phyloP scores from a whole-genome alignment of 2,329 filamentous ascomycete genomes.

The Tolypocladium ovalisporum region DNA sequence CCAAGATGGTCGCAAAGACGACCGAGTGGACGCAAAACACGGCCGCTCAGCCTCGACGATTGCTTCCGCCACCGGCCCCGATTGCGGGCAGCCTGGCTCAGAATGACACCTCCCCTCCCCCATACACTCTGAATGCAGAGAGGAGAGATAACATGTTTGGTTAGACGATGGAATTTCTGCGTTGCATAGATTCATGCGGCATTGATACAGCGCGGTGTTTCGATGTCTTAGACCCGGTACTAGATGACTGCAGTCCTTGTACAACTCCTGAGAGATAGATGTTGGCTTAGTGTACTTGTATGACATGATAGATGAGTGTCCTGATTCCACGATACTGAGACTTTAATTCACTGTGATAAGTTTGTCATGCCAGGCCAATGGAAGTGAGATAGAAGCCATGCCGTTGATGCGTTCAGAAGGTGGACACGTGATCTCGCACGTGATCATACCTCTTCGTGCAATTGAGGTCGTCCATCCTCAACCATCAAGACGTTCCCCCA shows the following conservation, averaged over 20 bases:
- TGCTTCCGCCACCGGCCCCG: slow-evolving; percentile 2
- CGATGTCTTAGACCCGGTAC: background rate
- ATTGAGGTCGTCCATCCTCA: slow-evolving; percentile 7
- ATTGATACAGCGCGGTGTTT: slow-evolving; percentile 1
- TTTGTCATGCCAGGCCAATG: background rate
- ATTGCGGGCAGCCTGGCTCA: slow-evolving; percentile 2
- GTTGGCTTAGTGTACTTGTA: background rate
- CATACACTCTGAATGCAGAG: slow-evolving; percentile 6
- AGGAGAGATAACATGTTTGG: slow-evolving; percentile 6
- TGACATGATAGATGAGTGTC: background rate
- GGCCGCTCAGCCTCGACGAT: background rate
- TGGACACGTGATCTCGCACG: slow-evolving; percentile 4
- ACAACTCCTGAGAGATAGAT: background rate
- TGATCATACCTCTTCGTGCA: background rate
- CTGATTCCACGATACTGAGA: background rate
- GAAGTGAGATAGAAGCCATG: background rate
- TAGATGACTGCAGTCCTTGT: background rate
- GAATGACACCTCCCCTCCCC: slow-evolving; percentile 11
- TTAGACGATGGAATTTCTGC: background rate
- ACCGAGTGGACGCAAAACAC: slow-evolving; percentile 19
- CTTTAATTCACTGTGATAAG: no score
- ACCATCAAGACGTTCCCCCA: slow-evolving; percentile 14
- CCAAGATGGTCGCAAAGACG: slow-evolving; percentile 52
- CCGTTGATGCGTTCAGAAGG: background rate
- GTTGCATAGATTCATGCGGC: background rate